phyloP scores from a whole-genome alignment of 192 early-diverging fungal species.

The Backusella luteola region DNA sequence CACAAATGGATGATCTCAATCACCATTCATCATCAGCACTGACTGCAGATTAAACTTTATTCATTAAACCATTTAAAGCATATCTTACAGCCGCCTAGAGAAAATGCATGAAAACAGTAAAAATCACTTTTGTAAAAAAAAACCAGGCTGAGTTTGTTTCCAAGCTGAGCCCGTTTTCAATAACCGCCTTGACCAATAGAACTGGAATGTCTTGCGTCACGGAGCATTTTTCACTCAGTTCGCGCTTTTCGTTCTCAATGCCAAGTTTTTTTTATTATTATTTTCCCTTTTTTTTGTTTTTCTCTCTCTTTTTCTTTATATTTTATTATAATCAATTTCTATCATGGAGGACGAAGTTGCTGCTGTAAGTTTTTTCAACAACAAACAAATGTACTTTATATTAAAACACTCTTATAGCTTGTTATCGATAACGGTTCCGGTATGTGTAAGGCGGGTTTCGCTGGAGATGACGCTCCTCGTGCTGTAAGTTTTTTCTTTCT shows the following conservation, averaged over 20 bases:
- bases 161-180: neutral
- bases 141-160: neutral
- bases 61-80: too few relatives aligned
- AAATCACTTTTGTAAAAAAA: neutral
- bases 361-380: conserved; percentile 58
- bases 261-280: neutral
- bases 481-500: conserved; percentile 52
- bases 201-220: neutral
- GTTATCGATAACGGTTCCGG: conserved; percentile 94
- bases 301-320: neutral
- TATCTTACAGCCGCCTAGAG: neutral
- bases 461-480: conserved; percentile 88
- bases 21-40: neutral
- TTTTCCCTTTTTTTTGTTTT: neutral
- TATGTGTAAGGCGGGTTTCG: conserved; percentile 95
- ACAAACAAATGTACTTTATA: too few relatives aligned
- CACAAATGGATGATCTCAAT: neutral
- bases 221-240: neutral
- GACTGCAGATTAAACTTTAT: neutral
- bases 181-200: neutral
- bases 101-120: neutral
- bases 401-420: conserved; percentile 41
- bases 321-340: neutral
- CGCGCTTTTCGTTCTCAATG: neutral
- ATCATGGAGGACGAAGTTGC: conserved; percentile 82